phyloP scores from a whole-genome alignment of 169 alveolate species.

The Plasmodium gonderi region DNA sequence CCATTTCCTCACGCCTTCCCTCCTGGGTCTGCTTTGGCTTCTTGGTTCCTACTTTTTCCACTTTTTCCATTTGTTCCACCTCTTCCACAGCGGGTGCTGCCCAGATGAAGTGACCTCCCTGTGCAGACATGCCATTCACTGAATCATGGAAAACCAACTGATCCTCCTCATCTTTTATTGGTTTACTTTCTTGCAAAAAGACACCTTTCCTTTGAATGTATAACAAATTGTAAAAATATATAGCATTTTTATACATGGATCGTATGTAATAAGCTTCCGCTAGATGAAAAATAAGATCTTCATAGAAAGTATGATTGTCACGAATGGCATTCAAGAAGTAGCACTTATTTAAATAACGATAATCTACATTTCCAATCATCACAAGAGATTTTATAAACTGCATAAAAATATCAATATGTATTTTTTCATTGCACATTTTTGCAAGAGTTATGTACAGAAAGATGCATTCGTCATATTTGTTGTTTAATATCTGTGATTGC shows the following conservation, averaged over 20 bases:
- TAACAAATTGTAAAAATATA: slow-evolving; percentile 1
- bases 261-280: slow-evolving; percentile 39
- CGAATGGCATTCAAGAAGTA: not conserved
- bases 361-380: not conserved
- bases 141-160: no score
- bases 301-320: not conserved
- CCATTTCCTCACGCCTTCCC: not conserved
- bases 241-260: slow-evolving; percentile 25
- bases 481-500: slow-evolving; percentile 67
- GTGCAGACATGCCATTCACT: no score
- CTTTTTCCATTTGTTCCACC: no score
- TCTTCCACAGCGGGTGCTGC: no score
- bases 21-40: no score
- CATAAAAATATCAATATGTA: slow-evolving; percentile 42
- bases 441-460: slow-evolving; percentile 9
- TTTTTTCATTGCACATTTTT: not conserved
- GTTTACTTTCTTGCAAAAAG: not conserved
- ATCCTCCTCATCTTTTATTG: not conserved
- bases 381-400: slow-evolving; percentile 43
- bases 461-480: slow-evolving; percentile 66
- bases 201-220: slow-evolving; percentile 3
- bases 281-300: slow-evolving; percentile 28
- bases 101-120: no score
- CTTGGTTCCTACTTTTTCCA: no score
- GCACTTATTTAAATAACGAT: not conserved